Conservation (phyloP, 2,329 filamentous ascomycete species). For the Biscogniauxia marginata region DNA sequence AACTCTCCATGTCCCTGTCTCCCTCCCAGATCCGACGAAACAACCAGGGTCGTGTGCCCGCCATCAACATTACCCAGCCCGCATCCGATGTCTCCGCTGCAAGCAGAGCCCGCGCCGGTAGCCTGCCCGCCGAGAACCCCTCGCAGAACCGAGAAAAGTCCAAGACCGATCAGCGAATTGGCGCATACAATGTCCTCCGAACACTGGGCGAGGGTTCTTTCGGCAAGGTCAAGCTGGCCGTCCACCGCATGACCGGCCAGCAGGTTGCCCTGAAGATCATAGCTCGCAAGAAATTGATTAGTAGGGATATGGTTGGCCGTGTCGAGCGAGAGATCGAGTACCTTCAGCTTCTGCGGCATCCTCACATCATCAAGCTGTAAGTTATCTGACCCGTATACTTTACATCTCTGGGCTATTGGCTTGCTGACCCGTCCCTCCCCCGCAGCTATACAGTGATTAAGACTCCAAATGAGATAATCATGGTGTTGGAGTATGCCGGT, state of each 20-base stretch:
- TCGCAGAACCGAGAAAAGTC: slow-evolving; percentile 43
- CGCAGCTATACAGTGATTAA: slow-evolving; percentile 92
- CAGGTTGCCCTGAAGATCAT: slow-evolving; percentile 99
- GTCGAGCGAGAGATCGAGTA: slow-evolving; percentile 99
- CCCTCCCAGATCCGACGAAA: slow-evolving; percentile 61
- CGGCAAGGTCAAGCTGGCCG: slow-evolving; percentile 96
- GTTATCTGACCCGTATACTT: slow-evolving; percentile 28
- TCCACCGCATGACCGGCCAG: slow-evolving; percentile 87
- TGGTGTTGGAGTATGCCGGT: slow-evolving; percentile 97
- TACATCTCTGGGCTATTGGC: not conserved
- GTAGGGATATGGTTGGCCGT: slow-evolving; percentile 93
- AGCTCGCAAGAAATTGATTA: slow-evolving; percentile 91
- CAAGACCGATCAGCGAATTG: slow-evolving; percentile 79
- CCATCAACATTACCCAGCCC: slow-evolving; percentile 36
- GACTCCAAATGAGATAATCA: slow-evolving; percentile 90
- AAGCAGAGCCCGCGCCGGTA: slow-evolving; percentile 26
- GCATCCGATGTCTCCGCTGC: slow-evolving; percentile 30
- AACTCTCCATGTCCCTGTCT: slow-evolving; percentile 75
- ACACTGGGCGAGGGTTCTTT: slow-evolving; percentile 96
- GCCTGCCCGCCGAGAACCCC: slow-evolving; percentile 24
- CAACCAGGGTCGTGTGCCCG: slow-evolving; percentile 38
- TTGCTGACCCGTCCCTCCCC: slow-evolving; percentile 23
- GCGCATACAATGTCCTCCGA: slow-evolving; percentile 85
- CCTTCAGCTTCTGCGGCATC: slow-evolving; percentile 89
- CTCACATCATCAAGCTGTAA: slow-evolving; percentile 98